Base-by-base conservation (phyloP, 2,329 filamentous ascomycete genomes). In the Pyrenophora tritici-repentis region DNA sequence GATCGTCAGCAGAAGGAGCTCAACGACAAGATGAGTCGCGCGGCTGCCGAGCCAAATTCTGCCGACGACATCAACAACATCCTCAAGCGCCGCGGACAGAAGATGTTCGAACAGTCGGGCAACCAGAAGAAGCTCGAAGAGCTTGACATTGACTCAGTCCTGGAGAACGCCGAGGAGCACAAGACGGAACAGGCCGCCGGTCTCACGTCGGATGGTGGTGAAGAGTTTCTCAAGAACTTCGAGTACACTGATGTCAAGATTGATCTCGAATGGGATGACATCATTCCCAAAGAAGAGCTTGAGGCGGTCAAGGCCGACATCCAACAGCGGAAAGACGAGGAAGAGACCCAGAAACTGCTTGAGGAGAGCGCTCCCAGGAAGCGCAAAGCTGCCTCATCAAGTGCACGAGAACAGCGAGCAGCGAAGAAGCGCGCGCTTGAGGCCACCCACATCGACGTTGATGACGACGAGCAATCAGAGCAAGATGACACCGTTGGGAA, bases 201-300 rank as follows among this genome's bases (percentile, higher is more conserved):
- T 70, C 91, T 97, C 70, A 89, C 96, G 36, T 96, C 92, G 51
- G 94, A 93, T 67, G 95, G 94, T 67, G 94, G 94, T 77, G 93
- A 97, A 70, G 96, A 96, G 56, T 99, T 97, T 74, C 86, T 99
- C 78, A 86, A 83, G 62, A 87, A 85, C 53, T 90, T 90, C 62
- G 91, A 97, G 69, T 96, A 96, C 67, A 97, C 94, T 1, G 94
- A 99, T 73, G 93, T 97, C 74, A 97, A 97, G 76, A 89, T 97
- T 53, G 83, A 97, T 59, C 86, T 97, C 20, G 91, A 95, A 62
- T 99, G 94, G 94, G 94, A 99, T 66, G 89, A 97, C 61, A 99
- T 99, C 65, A 97, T 99, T 62, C 95, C 94, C 0, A 91, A 92
- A 53, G 91, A 96, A 6, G 87, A 96, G 66, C 83, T 99, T 14